These are phyloP conservation scores for Sesbania bispinosa DNA, from an alignment of 306 rosid species.

Conservation along the genomic window DNA sequence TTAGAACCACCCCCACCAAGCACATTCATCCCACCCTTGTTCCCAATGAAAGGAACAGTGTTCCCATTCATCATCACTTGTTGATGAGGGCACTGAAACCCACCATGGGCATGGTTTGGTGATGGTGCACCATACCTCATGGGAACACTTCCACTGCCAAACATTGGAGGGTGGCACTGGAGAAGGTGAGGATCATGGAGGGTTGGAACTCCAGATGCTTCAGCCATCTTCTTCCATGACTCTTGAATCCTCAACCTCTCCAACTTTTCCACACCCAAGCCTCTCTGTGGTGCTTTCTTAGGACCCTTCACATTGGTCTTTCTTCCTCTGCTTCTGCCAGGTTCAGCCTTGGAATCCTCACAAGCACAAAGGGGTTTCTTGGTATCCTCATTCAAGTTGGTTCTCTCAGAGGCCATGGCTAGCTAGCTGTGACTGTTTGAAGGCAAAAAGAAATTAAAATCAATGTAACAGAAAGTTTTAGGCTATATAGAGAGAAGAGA, in stretches of 20 bases:
- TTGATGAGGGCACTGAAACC: conserved; percentile 5
- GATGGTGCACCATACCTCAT: conserved; percentile 22
- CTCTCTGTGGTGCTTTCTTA: conserved; percentile 65
- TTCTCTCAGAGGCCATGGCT: too few relatives aligned
- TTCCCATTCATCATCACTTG: too few relatives aligned
- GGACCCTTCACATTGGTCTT: conserved; percentile 31
- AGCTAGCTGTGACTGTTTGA: too few relatives aligned
- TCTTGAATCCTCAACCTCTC: conserved; percentile 61
- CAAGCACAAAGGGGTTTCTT: not conserved
- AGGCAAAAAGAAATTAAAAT: not conserved
- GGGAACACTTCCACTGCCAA: conserved; percentile 23
- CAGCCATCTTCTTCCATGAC: conserved; percentile 32
- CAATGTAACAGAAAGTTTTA: not conserved
- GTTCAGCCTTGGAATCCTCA: conserved; percentile 16
- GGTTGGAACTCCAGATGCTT: conserved; percentile 13
- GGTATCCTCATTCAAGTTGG: too few relatives aligned
- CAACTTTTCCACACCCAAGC: conserved; percentile 61
- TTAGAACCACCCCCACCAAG: not conserved
- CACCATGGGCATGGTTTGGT: conserved; percentile 21
- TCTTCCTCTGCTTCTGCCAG: conserved; percentile 31
- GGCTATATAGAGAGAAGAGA: conserved; percentile 1
- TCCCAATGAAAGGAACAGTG: too few relatives aligned
- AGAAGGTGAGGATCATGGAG: not conserved
- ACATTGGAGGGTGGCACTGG: not conserved
- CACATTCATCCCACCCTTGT: too few relatives aligned